These are phyloP conservation scores for Colletotrichum caudatum DNA, from an alignment of 2,329 filamentous ascomycete species.

Conservation along the genomic window DNA sequence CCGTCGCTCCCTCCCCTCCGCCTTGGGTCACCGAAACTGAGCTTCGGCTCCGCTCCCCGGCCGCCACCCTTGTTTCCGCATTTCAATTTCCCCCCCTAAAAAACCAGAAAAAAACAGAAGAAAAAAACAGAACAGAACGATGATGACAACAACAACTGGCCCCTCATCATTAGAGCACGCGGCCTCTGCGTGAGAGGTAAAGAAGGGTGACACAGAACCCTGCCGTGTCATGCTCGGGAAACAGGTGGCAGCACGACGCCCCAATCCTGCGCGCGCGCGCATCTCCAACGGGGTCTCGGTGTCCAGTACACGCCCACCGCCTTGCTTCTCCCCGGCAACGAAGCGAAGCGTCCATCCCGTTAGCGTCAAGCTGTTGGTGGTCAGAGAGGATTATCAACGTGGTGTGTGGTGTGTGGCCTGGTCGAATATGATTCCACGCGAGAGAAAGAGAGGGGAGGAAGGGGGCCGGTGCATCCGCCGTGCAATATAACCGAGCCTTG, in stretches of 20 bases:
- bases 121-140: too few species aligned
- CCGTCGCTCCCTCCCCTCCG: too few species aligned
- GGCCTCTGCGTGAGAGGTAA: constrained; percentile 11
- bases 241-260: too few species aligned
- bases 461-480: constrained; percentile 27
- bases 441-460: neutral
- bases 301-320: constrained; percentile 18
- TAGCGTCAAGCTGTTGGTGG: constrained; percentile 1
- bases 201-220: too few species aligned
- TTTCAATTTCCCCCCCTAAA: too few species aligned
- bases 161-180: constrained; percentile 14
- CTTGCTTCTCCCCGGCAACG: too few species aligned
- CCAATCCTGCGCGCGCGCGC: too few species aligned
- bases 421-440: neutral
- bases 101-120: too few species aligned
- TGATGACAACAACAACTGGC: neutral
- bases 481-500: constrained; percentile 24
- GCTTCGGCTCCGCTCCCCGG: constrained; percentile 12
- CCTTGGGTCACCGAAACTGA: neutral
- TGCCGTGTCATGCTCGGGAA: too few species aligned
- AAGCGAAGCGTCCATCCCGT: too few species aligned
- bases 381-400: neutral
- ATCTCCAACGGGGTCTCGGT: constrained; percentile 25
- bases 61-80: neutral
- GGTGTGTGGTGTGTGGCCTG: constrained; percentile 6